Base-by-base conservation (phyloP, 2,329 filamentous ascomycete genomes). In the Triangularia setosa region DNA sequence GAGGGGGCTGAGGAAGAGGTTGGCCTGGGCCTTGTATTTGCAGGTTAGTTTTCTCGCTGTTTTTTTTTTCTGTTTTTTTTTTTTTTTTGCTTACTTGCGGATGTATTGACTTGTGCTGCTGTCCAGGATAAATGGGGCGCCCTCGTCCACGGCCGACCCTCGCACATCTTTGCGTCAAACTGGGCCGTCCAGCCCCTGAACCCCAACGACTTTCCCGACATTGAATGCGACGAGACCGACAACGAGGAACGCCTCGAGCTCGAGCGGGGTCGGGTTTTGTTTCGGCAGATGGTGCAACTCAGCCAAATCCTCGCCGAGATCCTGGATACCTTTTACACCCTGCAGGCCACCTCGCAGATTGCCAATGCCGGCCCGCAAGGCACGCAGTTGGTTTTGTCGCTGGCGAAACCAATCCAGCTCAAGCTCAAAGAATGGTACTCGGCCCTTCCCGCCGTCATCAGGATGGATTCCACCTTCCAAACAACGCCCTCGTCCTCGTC, bases 71-170 rank as follows among this genome's bases (percentile, higher is more conserved):
- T 28, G 1, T 4, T 28, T 3, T 4, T 4, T 28, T 28, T 28
- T 28, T 28, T 28, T 28, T 1, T 28, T 28, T 28, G 27, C 8
- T 28, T 28, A 28, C 27, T 28, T 28, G 8, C 27, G 27, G 27
- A 28, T n/a, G 12, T 18, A 16, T 21, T 52, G 44, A 52, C 23
- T 3, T 11, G 2, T 60, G 35, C n/a, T 23, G 44, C 48, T 75
- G 94, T 96, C 89, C 92, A 97, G 77, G 93, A 97, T 69, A 77
- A 84, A 76, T 96, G 93, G 93, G 91, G 90, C 16, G 89, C 92
- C 1, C 81, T 96, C 21, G 88, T 95, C 24, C 91, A 96, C 72
- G 92, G 92, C 56, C 88, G 92, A 11, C 93, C 92, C 0, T 95
- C 92, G 4, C 92, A 96, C 69, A 85, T 87, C 48, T 84, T 85